Evolutionary conservation across 805 yeast species (phyloP), one percentile per base, ranked within the genome.

Genomic region (Hanseniaspora clermontiae): DNA sequence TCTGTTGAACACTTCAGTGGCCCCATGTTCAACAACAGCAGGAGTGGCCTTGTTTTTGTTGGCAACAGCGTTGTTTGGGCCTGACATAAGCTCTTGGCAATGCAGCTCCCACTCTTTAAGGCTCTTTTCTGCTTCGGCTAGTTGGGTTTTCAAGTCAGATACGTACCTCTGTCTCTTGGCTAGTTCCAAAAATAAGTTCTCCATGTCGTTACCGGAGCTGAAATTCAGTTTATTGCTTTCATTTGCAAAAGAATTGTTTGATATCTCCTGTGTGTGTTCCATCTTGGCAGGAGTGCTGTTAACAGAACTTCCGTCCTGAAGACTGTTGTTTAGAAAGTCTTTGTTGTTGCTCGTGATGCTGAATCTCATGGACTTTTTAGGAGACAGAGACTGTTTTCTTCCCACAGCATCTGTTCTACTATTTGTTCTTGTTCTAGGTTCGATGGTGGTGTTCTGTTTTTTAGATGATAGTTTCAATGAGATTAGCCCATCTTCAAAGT

Each of bases 41-140:
- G 10, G 17, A 7, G 17, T 17, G 12, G 24, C 32, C 6, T 29
- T 45, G 15, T 14, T 51, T 15, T 45, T 29, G 14, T 37, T 49
- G 12, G 17, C 5, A 29, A 29, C 19, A 17, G 29, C 24, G 24
- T 24, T 48, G 36, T 40, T 38, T n/a, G 40, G 27, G 15, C 52
- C 43, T 17, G 49, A n/a, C 42, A 49, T 39, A 1, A 32, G 27
- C 20, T 38, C 11, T 31, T 46, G 53, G 14, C 58, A 56, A 20
- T 56, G 43, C 9, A 17, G 3, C 27, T 56, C 58, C 53, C 53
- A 56, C 20, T 56, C 58, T 17, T 56, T 56, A 31, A 56, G 40
- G 14, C 48, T 47, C 31, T 39, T 56, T 46, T 50, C 53, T 19
- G 58, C 58, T n/a, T 36, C 39, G 3, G 29, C 31, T n/a, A 56